Percentiles rank a stretch among this genome's conserved stretches.
These are phyloP conservation scores for Sinapis alba DNA, from an alignment of 441 rosid genomes.

Conservation along the genomic window DNA sequence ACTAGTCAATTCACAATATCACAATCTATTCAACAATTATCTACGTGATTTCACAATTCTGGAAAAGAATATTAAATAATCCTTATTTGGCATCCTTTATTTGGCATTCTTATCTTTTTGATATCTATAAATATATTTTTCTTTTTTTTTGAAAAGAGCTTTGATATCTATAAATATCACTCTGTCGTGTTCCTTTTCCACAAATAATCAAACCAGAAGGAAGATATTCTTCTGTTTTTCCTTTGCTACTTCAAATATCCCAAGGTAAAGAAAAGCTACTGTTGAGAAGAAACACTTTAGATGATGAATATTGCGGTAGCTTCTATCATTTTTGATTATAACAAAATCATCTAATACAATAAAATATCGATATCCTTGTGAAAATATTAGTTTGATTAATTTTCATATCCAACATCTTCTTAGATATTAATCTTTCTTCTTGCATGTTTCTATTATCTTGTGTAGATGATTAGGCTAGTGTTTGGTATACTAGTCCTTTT, in stretches of 20 bases:
- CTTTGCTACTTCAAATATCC: not conserved
- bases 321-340: not conserved
- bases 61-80: not conserved
- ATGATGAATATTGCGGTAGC: not conserved
- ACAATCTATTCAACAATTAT: not conserved
- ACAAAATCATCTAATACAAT: not conserved
- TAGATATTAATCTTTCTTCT: not conserved
- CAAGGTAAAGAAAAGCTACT: conserved; percentile 7
- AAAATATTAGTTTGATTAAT: not conserved
- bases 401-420: not conserved
- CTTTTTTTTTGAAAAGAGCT: too few species aligned
- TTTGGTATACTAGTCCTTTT: conserved; percentile 30
- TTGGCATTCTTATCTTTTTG: not conserved
- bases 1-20: not conserved
- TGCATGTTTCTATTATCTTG: not conserved
- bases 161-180: not conserved
- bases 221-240: conserved; percentile 3
- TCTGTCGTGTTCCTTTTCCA: not conserved
- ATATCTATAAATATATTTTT: too few species aligned
- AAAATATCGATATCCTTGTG: not conserved
- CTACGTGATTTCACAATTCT: not conserved
- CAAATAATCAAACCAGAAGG: conserved; percentile 6
- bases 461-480: conserved; percentile 37
- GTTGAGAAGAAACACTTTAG: not conserved
- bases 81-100: too few species aligned